Percentiles rank a stretch among this genome's conserved stretches.
These are phyloP conservation scores for Tricholoma terreum DNA, from an alignment of 768 basidiomycete species.

Conservation along the genomic window DNA sequence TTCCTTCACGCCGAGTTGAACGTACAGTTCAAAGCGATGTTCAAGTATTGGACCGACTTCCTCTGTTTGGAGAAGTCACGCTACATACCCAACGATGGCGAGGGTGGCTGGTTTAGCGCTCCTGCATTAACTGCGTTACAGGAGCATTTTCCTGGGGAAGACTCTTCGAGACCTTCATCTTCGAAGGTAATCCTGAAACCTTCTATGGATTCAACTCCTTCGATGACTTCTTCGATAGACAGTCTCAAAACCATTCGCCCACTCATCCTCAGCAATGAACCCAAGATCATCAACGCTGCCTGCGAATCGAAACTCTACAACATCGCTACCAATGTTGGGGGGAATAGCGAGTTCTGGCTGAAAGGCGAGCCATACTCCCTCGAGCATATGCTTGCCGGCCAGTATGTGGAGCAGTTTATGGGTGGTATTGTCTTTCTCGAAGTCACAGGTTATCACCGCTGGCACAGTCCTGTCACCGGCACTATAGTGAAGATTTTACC, in stretches of 20 bases:
- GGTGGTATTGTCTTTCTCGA: conserved; percentile 51
- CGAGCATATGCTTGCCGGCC: background rate
- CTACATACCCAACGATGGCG: too few relatives aligned
- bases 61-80: too few relatives aligned
- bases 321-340: background rate
- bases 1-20: too few relatives aligned
- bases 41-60: too few relatives aligned
- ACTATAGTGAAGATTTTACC: conserved; percentile 34
- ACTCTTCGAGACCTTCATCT: background rate
- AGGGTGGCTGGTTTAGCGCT: too few relatives aligned
- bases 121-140: background rate
- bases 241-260: background rate
- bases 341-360: background rate
- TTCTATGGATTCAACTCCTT: background rate
- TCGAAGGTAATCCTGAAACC: background rate
- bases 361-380: background rate
- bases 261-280: background rate
- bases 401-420: background rate
- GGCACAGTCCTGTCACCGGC: conserved; percentile 57
- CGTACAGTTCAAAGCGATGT: too few relatives aligned
- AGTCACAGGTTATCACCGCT: conserved; percentile 56
- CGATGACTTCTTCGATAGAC: background rate
- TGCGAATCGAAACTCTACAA: background rate
- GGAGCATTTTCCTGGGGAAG: background rate
- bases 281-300: background rate